Evolutionary conservation across 2,329 filamentous ascomycete genomes (phyloP).

Genomic region (Xylariaceae sp.): DNA sequence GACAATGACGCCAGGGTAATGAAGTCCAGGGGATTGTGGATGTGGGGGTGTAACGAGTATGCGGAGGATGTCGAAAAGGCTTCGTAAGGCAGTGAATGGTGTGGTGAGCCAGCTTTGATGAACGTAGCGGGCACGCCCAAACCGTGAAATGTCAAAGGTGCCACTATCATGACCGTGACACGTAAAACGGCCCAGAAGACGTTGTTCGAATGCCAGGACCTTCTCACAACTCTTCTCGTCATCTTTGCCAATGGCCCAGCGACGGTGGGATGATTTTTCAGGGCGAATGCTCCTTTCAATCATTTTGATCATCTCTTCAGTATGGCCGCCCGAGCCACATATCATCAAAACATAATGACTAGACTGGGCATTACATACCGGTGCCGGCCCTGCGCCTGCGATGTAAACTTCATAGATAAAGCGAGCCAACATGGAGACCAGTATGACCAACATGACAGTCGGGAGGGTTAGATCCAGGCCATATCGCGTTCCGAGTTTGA

Average conservation of each 20-base stretch:
- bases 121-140: constrained; percentile 73
- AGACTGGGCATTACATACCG: constrained; percentile 2
- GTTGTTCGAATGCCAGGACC: constrained; percentile 52
- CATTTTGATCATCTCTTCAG: constrained; percentile 88
- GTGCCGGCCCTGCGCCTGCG: constrained; percentile 9
- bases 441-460: neutral
- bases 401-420: neutral
- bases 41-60: constrained; percentile 41
- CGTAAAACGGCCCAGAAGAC: constrained; percentile 29
- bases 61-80: constrained; percentile 57
- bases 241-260: constrained; percentile 74
- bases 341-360: constrained; percentile 64
- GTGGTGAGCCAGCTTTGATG: constrained; percentile 75
- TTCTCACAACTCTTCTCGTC: constrained; percentile 66
- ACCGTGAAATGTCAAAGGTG: constrained; percentile 58
- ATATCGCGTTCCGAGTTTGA: no score
- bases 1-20: constrained; percentile 68
- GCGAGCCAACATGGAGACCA: neutral
- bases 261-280: constrained; percentile 57
- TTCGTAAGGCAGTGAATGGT: constrained; percentile 61
- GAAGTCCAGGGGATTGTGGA: constrained; percentile 31
- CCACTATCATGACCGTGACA: constrained; percentile 31
- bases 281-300: constrained; percentile 55
- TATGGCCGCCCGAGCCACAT: constrained; percentile 90
- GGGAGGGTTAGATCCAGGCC: no score